Percentiles rank a stretch among this genome's conserved stretches.
Conservation (phyloP, 257 asterid species). For the Solanum lignicaule region DNA sequence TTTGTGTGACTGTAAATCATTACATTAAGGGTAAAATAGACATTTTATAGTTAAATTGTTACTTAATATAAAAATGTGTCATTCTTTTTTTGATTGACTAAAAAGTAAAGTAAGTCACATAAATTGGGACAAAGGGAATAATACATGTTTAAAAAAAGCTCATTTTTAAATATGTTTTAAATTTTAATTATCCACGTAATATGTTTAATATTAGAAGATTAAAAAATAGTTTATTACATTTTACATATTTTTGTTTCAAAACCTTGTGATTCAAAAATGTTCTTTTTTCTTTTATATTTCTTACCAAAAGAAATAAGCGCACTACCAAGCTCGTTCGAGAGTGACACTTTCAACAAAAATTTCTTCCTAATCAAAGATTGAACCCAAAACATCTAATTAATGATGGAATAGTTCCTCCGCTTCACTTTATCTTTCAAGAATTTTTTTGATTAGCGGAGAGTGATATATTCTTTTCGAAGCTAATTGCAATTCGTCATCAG, state of each 20-base stretch:
- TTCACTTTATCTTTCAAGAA: neutral
- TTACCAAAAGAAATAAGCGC: neutral
- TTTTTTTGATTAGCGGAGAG: no score
- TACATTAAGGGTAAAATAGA: no score
- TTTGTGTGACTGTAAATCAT: no score
- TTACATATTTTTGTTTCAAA: neutral
- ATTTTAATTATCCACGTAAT: neutral
- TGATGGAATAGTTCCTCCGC: neutral
- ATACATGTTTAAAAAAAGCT: neutral
- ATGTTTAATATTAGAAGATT: no score
- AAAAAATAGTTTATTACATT: neutral
- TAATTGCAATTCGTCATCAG: neutral
- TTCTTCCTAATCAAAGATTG: accelerated
- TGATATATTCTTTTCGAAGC: neutral
- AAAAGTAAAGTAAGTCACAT: no score
- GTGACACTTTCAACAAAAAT: accelerated
- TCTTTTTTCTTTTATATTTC: neutral
- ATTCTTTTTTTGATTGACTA: accelerated
- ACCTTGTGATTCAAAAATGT: neutral
- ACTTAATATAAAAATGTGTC: no score
- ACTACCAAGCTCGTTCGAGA: neutral
- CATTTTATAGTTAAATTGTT: no score
- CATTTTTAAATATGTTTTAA: no score
- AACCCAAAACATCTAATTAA: accelerated
- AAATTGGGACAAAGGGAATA: no score